A percentile compares a stretch with the other conserved stretches of the same genome.
These are phyloP conservation scores for Globisporangium iwayamae DNA, from an alignment of 352 stramenopile species.

Conservation along the genomic window DNA sequence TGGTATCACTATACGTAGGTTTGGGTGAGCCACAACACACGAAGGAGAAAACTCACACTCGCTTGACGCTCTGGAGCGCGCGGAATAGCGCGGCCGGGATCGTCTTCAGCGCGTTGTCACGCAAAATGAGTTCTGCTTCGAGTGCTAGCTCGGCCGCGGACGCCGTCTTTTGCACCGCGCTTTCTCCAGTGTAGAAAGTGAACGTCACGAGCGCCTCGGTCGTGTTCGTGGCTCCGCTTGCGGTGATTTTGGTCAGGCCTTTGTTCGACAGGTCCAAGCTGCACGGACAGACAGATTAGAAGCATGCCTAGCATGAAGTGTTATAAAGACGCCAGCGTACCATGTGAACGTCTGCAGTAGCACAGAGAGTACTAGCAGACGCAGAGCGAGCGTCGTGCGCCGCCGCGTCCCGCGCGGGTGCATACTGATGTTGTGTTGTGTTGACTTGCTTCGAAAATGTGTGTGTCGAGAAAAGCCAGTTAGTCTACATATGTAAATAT, in stretches of 20 bases:
- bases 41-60: constrained; percentile 26
- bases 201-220: constrained; percentile 19
- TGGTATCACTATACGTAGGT: not conserved
- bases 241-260: constrained; percentile 35
- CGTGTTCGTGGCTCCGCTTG: constrained; percentile 5
- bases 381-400: constrained; percentile 4
- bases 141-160: constrained; percentile 22
- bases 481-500: not conserved
- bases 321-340: not conserved
- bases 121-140: constrained; percentile 36
- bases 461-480: not conserved
- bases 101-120: constrained; percentile 42
- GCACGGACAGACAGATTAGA: not conserved
- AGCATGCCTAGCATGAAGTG: not conserved
- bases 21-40: not conserved
- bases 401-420: not conserved
- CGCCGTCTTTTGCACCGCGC: constrained; percentile 15
- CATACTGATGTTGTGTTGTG: constrained; percentile 3
- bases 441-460: not conserved
- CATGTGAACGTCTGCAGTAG: constrained; percentile 4
- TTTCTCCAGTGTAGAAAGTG: constrained; percentile 22
- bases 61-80: constrained; percentile 30
- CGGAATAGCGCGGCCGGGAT: constrained; percentile 45
- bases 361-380: constrained; percentile 1
- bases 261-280: constrained; percentile 38